Percentiles rank a stretch among this genome's conserved stretches.
Conservation (phyloP, 495 filamentous ascomycete species). For the Aspergillus cristatus region DNA sequence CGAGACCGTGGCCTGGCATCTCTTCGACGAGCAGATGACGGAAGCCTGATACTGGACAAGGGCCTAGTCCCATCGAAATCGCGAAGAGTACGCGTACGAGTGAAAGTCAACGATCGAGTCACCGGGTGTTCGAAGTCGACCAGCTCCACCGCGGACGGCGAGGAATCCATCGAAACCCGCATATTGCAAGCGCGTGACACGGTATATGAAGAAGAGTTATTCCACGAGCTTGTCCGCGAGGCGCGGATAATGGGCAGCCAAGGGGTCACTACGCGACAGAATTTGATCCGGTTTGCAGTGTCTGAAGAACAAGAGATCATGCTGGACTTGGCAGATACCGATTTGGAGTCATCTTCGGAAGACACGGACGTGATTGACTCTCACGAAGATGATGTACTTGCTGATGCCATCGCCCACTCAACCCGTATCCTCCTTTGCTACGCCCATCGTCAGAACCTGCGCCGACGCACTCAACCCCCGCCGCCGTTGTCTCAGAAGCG, state of each 20-base stretch:
- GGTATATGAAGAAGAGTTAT: conserved; percentile 87
- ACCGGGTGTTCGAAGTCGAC: conserved; percentile 32
- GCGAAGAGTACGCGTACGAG: conserved; percentile 54
- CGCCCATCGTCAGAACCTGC: conserved; percentile 59
- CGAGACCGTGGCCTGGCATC: conserved; percentile 69
- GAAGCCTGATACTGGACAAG: conserved; percentile 63
- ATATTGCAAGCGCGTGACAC: conserved; percentile 80
- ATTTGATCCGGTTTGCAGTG: conserved; percentile 48
- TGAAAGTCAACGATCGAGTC: conserved; percentile 33
- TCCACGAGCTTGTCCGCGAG: conserved; percentile 81
- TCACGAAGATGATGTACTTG: conserved; percentile 28
- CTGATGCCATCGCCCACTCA: conserved; percentile 47
- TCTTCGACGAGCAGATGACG: conserved; percentile 63
- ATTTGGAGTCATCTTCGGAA: conserved; percentile 18
- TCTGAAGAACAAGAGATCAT: conserved; percentile 45
- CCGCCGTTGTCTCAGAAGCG: conserved; percentile 46
- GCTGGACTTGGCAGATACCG: conserved; percentile 57
- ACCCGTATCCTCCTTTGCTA: conserved; percentile 64
- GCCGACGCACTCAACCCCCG: conserved; percentile 51
- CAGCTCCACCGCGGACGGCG: conserved; percentile 19
- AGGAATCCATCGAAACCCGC: conserved; percentile 46
- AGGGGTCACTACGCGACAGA: conserved; percentile 52
- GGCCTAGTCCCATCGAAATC: conserved; percentile 48
- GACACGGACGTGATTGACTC: conserved; percentile 5
- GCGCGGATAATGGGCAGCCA: conserved; percentile 56